A percentile compares a stretch with the other conserved stretches of the same genome.
phyloP scores from a whole-genome alignment of 208 protist genomes.

The Acanthamoeba rhysodes region DNA sequence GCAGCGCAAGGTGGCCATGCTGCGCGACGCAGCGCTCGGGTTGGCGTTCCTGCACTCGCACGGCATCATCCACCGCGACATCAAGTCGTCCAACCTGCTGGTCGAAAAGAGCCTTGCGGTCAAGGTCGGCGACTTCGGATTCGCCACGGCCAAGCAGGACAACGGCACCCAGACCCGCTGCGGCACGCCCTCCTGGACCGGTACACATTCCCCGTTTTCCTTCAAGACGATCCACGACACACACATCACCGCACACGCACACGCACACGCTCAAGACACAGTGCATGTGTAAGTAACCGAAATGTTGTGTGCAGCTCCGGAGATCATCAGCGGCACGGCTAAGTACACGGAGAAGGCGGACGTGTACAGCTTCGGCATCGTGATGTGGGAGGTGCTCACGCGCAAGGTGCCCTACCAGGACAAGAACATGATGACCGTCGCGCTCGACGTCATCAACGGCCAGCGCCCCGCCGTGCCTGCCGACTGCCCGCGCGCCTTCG shows the following conservation, averaged over 20 bases:
- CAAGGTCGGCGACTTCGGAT: constrained; percentile 73
- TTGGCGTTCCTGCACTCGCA: constrained; percentile 30
- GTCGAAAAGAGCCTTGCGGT: neutral
- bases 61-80: constrained; percentile 70
- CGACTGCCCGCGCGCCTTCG: constrained; percentile 5
- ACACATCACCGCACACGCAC: no score
- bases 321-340: constrained; percentile 23
- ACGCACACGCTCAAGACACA: no score
- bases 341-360: constrained; percentile 70
- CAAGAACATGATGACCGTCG: constrained; percentile 32
- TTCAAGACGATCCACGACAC: no score
- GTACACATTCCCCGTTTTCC: no score
- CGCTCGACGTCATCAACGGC: constrained; percentile 58
- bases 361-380: constrained; percentile 70
- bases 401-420: constrained; percentile 37
- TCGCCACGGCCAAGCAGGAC: constrained; percentile 71
- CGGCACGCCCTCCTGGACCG: constrained; percentile 58
- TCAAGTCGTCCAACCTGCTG: constrained; percentile 75
- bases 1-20: constrained; percentile 47
- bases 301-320: neutral
- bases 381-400: constrained; percentile 72
- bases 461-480: neutral
- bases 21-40: constrained; percentile 40
- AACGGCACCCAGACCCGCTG: constrained; percentile 69
- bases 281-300: no score